Base-by-base conservation (phyloP, 441 rosid species). In the Populus hybrid region DNA sequence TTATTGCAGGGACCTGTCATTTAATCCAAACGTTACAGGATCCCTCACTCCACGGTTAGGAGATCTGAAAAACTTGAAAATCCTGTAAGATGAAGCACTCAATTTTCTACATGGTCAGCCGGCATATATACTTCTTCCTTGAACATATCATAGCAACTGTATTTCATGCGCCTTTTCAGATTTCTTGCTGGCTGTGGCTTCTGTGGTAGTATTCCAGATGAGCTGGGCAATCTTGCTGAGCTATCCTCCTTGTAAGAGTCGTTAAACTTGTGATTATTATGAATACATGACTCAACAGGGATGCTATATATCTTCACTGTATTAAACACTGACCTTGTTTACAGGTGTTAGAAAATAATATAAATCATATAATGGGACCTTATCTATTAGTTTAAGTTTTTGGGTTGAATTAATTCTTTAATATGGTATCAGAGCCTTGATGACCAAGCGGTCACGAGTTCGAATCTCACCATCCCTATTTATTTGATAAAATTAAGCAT, bases 101-200 rank as follows among this genome's bases (percentile, higher is more conserved):
- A 12, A 46, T 46, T 78, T 73, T 40, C 54, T 54, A 18, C 9
- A 11, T 14, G 6, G 35, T 12, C 57, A 54, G 2, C 21, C 59
- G 8, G 2, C 35, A 24, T 50, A 30, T 30, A 32, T 32, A 9
- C 24, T 35, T 24, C 2, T 10, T 28, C 99, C 6, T 81, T 91
- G 38, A 94, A 14, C 28, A 30, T 66, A 14, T 72, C 54, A 35
- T 30, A 70, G 2, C 0, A 4, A 10, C 12, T 76, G 18, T 35
- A 10, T 79, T 3, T 70, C 21, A 70, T 18, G 67, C 38, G 73
- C 30, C 67, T 40, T 78, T 85, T 74, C 91, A 95, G 99, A 70
- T 90, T 92, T 77, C 82, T 95, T 63, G 97, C 92, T 35, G 95
- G 93, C 0, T 95, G 98, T 78, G 82, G 97, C 83, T 94, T 95